A percentile compares a stretch with the other conserved stretches of the same genome.
These are phyloP conservation scores for Ascochyta pisi DNA, from an alignment of 2,329 filamentous ascomycete genomes.

Conservation along the genomic window DNA sequence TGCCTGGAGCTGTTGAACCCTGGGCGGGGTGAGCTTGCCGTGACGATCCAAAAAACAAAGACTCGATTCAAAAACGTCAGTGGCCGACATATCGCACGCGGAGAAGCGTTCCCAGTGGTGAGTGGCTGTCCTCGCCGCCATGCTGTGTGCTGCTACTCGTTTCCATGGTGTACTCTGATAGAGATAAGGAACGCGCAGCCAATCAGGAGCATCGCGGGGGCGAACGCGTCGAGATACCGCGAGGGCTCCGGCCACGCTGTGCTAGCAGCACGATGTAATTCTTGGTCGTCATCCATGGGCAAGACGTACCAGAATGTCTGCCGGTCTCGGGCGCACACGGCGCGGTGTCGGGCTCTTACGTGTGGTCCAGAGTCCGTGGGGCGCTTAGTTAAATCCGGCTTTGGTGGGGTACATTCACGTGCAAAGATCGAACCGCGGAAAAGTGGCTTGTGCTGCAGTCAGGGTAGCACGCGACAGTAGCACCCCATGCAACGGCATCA, in stretches of 20 bases:
- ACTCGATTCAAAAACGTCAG: constrained; percentile 66
- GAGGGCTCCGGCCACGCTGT: constrained; percentile 28
- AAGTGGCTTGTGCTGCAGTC: constrained; percentile 13
- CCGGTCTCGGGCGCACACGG: constrained; percentile 22
- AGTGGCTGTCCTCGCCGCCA: constrained; percentile 25
- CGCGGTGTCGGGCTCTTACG: constrained; percentile 20
- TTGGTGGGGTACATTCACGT: constrained; percentile 17
- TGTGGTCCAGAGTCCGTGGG: constrained; percentile 16
- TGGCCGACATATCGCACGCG: constrained; percentile 65
- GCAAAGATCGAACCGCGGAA: constrained; percentile 12
- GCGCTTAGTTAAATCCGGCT: constrained; percentile 2
- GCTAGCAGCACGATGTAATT: constrained; percentile 35
- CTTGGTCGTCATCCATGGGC: constrained; percentile 30
- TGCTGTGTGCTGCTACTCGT: constrained; percentile 36
- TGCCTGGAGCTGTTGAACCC: constrained; percentile 21
- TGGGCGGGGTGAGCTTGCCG: constrained; percentile 26
- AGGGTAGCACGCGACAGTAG: constrained; percentile 9
- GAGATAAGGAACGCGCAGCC: constrained; percentile 43
- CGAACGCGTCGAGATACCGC: constrained; percentile 30
- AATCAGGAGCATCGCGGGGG: constrained; percentile 37
- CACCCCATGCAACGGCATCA: constrained; percentile 4
- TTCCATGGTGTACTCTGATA: constrained; percentile 42
- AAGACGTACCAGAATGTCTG: constrained; percentile 17
- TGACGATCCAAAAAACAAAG: constrained; percentile 27
- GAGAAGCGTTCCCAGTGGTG: constrained; percentile 64